phyloP scores from a whole-genome alignment of 179 eudicot genomes.

The Silene vulgaris region DNA sequence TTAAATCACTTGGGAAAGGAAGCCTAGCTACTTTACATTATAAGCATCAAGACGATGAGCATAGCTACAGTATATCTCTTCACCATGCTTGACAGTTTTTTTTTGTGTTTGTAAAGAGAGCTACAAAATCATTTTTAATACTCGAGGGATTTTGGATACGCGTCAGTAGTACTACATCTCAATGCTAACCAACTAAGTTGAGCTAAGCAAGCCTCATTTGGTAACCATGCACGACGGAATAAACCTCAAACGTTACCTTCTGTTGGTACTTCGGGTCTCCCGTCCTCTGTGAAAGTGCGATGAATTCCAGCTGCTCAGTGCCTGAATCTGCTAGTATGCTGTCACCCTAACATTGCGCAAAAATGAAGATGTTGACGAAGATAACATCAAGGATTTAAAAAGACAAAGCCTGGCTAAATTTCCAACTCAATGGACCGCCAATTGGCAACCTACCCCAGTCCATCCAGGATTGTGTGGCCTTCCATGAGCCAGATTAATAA shows the following conservation, averaged over 20 bases:
- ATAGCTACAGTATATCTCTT: slow-evolving; percentile 1
- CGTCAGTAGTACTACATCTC: not conserved
- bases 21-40: not conserved
- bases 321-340: slow-evolving; percentile 98
- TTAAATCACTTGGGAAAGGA: not conserved
- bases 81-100: not conserved
- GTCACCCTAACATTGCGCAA: slow-evolving; percentile 52
- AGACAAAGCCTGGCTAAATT: not conserved
- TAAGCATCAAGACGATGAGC: not conserved
- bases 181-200: not conserved
- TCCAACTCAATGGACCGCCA: slow-evolving; percentile 4
- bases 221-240: not conserved
- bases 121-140: no score
- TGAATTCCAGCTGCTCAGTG: slow-evolving; percentile 97
- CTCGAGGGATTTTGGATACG: no score
- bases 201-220: not conserved
- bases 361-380: not conserved
- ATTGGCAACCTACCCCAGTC: slow-evolving; percentile 74
- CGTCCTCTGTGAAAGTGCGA: slow-evolving; percentile 97
- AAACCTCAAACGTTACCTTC: slow-evolving; percentile 47
- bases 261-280: slow-evolving; percentile 95
- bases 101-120: no score
- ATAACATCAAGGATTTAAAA: not conserved
- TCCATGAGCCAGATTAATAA: slow-evolving; percentile 82
- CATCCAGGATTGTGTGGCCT: slow-evolving; percentile 92